Percentiles rank a stretch among this genome's conserved stretches.
phyloP scores from a whole-genome alignment of 768 basidiomycete genomes.

The Antrodiella citrinella region DNA sequence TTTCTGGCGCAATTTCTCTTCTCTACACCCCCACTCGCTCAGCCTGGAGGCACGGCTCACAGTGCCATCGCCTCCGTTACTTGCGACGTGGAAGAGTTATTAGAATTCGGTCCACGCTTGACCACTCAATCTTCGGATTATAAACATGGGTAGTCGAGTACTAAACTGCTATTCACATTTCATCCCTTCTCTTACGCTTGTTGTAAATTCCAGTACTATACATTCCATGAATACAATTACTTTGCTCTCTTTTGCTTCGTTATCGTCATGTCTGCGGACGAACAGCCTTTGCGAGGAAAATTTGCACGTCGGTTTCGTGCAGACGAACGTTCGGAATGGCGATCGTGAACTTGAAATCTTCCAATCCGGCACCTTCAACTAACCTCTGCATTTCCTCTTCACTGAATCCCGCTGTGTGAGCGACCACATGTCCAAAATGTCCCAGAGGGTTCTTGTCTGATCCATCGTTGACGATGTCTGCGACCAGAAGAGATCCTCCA shows the following conservation, averaged over 20 bases:
- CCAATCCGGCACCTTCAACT: conserved; percentile 49
- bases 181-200: not conserved
- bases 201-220: not conserved
- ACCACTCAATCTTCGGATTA: conserved; percentile 30
- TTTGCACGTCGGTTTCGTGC: not conserved
- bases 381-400: conserved; percentile 38
- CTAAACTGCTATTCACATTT: conserved; percentile 56
- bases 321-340: not conserved
- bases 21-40: conserved; percentile 43
- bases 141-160: conserved; percentile 64
- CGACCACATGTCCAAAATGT: conserved; percentile 37
- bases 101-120: conserved; percentile 69
- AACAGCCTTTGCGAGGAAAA: not conserved
- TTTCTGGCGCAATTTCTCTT: not conserved
- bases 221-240: not conserved
- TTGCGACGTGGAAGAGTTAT: conserved; percentile 63
- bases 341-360: conserved; percentile 32
- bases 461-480: conserved; percentile 38
- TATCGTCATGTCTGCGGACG: too few relatives aligned
- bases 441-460: conserved; percentile 19
- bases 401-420: conserved; percentile 46
- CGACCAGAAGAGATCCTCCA: conserved; percentile 50
- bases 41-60: conserved; percentile 69
- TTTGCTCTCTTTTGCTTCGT: not conserved
- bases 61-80: conserved; percentile 75